Evolutionary conservation across 495 filamentous ascomycete genomes (phyloP).

Genomic region (Aspergillus nanangensis): DNA sequence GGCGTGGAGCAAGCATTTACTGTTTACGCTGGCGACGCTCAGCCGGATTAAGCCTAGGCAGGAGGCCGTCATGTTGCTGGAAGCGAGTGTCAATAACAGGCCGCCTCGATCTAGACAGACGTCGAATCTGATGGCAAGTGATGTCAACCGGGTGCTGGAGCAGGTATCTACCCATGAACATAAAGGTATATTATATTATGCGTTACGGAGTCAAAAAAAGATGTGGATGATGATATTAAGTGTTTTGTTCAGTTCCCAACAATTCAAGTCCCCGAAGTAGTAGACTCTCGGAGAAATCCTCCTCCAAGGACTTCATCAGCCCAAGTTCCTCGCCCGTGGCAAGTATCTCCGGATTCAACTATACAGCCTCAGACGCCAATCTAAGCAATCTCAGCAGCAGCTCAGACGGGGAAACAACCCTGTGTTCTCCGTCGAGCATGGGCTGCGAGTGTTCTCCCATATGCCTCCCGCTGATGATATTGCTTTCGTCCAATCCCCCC

Average conservation of each 20-base stretch:
- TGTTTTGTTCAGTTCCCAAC: too few species aligned
- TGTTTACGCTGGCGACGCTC: not conserved
- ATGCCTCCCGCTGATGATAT: not conserved
- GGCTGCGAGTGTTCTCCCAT: not conserved
- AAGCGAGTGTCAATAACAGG: not conserved
- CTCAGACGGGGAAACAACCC: not conserved
- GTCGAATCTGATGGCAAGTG: not conserved
- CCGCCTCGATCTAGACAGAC: not conserved
- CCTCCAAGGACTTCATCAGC: too few species aligned
- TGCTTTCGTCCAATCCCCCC: not conserved
- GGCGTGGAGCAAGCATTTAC: slow-evolving; percentile 1
- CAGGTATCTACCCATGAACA: not conserved
- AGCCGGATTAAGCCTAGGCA: not conserved
- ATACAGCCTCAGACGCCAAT: too few species aligned
- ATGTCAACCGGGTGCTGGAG: not conserved
- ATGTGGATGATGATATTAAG: not conserved
- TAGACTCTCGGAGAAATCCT: too few species aligned
- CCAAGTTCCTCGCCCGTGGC: too few species aligned
- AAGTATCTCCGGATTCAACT: too few species aligned
- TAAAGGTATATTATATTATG: not conserved
- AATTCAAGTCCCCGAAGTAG: too few species aligned
- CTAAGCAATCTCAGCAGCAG: not conserved
- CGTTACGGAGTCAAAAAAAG: not conserved
- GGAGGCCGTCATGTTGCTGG: not conserved
- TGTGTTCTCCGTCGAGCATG: not conserved